Conservation (phyloP, 139 green algal species). For the Volvox africanus region DNA sequence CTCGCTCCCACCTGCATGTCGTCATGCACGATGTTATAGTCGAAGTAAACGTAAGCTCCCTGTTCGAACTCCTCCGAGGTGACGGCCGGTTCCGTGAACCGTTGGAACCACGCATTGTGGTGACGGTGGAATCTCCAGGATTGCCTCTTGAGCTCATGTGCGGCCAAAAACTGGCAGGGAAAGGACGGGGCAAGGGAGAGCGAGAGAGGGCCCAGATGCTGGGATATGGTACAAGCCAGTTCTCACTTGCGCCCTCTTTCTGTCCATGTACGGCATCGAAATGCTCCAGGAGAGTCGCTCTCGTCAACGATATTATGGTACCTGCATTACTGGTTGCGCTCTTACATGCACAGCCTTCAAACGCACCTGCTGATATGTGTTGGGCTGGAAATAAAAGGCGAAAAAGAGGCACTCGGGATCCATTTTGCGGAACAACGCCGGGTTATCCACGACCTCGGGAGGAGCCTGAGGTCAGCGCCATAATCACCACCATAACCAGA, state of each 20-base stretch:
- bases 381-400: conserved; percentile 97
- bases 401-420: conserved; percentile 98
- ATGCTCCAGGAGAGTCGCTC: too few relatives aligned
- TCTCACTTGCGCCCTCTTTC: too few relatives aligned
- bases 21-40: conserved; percentile 88
- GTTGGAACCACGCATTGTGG: conserved; percentile 89
- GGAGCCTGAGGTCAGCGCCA: conserved; percentile 30
- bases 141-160: conserved; percentile 93
- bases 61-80: conserved; percentile 94
- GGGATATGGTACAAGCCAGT: too few relatives aligned
- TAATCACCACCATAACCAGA: too few relatives aligned
- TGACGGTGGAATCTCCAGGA: conserved; percentile 97
- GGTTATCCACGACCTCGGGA: conserved; percentile 84
- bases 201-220: too few relatives aligned
- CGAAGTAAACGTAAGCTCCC: conserved; percentile 94
- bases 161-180: conserved; percentile 89
- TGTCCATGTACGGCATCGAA: too few relatives aligned
- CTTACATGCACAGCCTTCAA: too few relatives aligned
- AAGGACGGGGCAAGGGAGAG: background rate
- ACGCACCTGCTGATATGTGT: conserved; percentile 83
- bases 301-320: too few relatives aligned
- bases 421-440: conserved; percentile 91
- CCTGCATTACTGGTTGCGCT: too few relatives aligned
- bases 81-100: conserved; percentile 91
- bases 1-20: conserved; percentile 62